Base-by-base conservation (phyloP, 208 protist genomes). In the Crithidia expoeki region DNA sequence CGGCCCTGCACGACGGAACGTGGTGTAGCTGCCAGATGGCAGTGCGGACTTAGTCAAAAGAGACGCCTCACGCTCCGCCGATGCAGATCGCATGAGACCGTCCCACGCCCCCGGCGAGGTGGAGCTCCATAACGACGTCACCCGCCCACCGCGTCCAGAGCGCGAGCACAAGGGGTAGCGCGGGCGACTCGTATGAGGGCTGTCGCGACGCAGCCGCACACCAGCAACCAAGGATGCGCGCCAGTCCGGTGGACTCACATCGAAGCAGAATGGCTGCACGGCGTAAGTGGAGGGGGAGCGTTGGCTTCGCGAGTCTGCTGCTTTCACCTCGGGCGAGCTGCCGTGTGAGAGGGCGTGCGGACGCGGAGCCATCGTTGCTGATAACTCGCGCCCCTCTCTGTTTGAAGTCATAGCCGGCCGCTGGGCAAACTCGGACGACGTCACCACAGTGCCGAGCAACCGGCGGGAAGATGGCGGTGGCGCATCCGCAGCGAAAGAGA, bases 171-270 rank as follows among this genome's bases (percentile, higher is more conserved):
- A 57, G 2, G 25, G n/a, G 62, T 25, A 33, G 19, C 25, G 56
- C 23, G 62, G 36, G 19, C 62, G 63, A 19, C 47, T 5, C 2
- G 47, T 56, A 28, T 70, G 62, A 0, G 61, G 55, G 38, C 47
- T 58, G 34, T 69, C 62, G 11, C 53, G 70, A 47, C n/a, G 33
- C 34, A 46, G 1, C 0, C 62, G 65, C 70, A 69, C 61, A 2
- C 62, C 46, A 10, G 70, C 55, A 4, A 65, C 36, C 4, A 58
- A 38, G 32, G 53, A 50, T 17, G 47, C 55, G 44, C 53, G 70
- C 55, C 55, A 60, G 46, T 47, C 50, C 4, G 32, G 44, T 2
- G 34, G 47, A 23, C 21, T 51, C 42, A 19, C 2, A 2, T 67
- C 61, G 2, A 55, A 2, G 21, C 4, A 17, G 12, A 30, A 47